Evolutionary conservation across 371 early-diverging fungal genomes (phyloP).

Genomic region (Rhizopus arrhizus): DNA sequence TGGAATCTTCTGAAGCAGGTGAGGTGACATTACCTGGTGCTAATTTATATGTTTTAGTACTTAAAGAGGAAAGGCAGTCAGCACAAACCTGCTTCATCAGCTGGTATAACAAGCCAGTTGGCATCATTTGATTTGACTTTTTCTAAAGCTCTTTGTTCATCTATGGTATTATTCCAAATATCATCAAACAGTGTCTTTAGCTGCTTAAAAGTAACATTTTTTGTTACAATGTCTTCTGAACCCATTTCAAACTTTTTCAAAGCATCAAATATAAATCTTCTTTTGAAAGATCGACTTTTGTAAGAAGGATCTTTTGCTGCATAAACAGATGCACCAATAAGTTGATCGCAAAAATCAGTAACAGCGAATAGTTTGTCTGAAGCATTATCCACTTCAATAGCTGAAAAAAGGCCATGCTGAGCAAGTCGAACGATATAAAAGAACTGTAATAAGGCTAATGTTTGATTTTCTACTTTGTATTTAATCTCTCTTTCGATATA

Average conservation of each 20-base stretch:
- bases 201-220: slow-evolving; percentile 32
- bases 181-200: slow-evolving; percentile 30
- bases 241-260: slow-evolving; percentile 34
- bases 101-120: background rate
- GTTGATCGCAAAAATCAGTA: slow-evolving; percentile 34
- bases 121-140: background rate
- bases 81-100: background rate
- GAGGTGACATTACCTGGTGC: background rate
- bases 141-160: slow-evolving; percentile 5
- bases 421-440: slow-evolving; percentile 43
- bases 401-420: slow-evolving; percentile 39
- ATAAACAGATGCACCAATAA: slow-evolving; percentile 41
- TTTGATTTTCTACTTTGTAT: slow-evolving; percentile 19
- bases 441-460: slow-evolving; percentile 37
- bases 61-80: background rate
- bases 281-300: slow-evolving; percentile 14
- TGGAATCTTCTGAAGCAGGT: background rate
- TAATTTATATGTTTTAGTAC: background rate
- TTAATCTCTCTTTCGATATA: slow-evolving; percentile 6
- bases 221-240: slow-evolving; percentile 22
- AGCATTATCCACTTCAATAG: slow-evolving; percentile 1
- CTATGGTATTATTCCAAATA: slow-evolving; percentile 28
- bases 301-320: slow-evolving; percentile 23
- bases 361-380: slow-evolving; percentile 23
- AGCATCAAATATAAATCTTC: slow-evolving; percentile 19